Evolutionary conservation across 2,329 filamentous ascomycete genomes (phyloP).

Genomic region (Shiraia bambusicola): DNA sequence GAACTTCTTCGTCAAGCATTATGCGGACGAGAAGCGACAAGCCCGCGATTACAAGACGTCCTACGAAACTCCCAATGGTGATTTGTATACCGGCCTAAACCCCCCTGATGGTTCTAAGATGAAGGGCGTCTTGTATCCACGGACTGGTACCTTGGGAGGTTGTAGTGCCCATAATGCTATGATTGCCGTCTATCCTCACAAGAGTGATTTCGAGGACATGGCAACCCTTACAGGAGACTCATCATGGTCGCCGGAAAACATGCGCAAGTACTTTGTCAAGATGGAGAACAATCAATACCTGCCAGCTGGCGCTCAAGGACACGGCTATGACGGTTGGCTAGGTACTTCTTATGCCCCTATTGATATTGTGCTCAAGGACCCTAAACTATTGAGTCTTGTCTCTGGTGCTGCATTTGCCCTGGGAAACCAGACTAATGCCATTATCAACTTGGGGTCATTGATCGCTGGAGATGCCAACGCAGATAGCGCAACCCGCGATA

Average conservation of each 20-base stretch:
- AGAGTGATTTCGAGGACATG: slow-evolving; percentile 62
- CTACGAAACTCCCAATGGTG: slow-evolving; percentile 48
- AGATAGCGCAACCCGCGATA: slow-evolving; percentile 49
- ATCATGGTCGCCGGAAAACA: slow-evolving; percentile 60
- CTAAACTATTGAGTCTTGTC: slow-evolving; percentile 56
- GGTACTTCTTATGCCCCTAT: slow-evolving; percentile 54
- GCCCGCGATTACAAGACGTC: slow-evolving; percentile 61
- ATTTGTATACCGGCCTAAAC: slow-evolving; percentile 52
- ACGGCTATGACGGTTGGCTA: slow-evolving; percentile 62
- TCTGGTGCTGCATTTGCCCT: slow-evolving; percentile 56
- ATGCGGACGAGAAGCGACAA: slow-evolving; percentile 56
- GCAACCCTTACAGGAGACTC: slow-evolving; percentile 60
- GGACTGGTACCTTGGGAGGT: slow-evolving; percentile 59
- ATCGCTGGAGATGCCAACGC: slow-evolving; percentile 55
- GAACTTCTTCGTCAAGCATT: slow-evolving; percentile 67
- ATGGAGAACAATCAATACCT: slow-evolving; percentile 59
- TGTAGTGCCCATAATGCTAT: slow-evolving; percentile 65
- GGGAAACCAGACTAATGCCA: slow-evolving; percentile 43
- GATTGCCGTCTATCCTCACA: slow-evolving; percentile 60
- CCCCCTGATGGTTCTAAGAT: slow-evolving; percentile 55
- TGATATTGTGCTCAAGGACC: slow-evolving; percentile 54
- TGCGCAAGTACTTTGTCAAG: slow-evolving; percentile 60
- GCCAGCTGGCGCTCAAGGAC: slow-evolving; percentile 46
- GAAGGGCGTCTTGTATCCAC: slow-evolving; percentile 60
- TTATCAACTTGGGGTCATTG: slow-evolving; percentile 40